Evolutionary conservation across 164 flowering plant species (phyloP).

Genomic region (Sextonia rubra): DNA sequence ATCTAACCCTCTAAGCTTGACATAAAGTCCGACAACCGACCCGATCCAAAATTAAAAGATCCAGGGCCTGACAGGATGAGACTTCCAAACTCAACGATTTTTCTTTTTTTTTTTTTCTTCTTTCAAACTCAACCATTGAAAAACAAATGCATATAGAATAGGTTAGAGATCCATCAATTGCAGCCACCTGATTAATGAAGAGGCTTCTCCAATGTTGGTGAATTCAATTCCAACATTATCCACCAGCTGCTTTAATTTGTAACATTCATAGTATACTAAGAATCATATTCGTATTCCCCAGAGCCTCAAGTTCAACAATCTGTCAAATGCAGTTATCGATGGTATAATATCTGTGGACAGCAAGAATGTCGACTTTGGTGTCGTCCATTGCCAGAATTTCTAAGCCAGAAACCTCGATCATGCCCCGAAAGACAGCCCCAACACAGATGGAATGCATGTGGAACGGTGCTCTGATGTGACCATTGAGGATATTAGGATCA

Average conservation of each 20-base stretch:
- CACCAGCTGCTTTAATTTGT: background rate
- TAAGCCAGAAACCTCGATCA: conserved; percentile 28
- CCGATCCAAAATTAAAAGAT: no score
- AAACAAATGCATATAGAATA: background rate
- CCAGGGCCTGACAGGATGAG: no score
- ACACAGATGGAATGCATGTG: conserved; percentile 73
- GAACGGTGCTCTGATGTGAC: conserved; percentile 36
- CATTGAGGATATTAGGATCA: conserved; percentile 30
- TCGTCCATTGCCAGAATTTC: conserved; percentile 42
- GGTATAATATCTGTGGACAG: conserved; percentile 51
- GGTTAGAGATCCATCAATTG: background rate
- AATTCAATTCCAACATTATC: background rate
- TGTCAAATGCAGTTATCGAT: conserved; percentile 34
- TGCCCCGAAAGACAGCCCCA: conserved; percentile 55
- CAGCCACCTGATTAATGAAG: background rate
- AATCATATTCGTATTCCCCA: conserved; percentile 10
- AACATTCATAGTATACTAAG: background rate
- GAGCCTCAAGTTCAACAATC: conserved; percentile 48
- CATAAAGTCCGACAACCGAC: no score
- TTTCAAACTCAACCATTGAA: background rate
- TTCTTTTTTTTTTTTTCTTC: background rate
- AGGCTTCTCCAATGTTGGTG: background rate
- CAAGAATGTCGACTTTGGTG: conserved; percentile 61
- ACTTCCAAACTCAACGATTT: no score
- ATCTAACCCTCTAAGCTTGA: no score